A percentile compares a stretch with the other conserved stretches of the same genome.
Evolutionary conservation across 352 stramenopile genomes (phyloP).

Genomic region (Pythium folliculosum): DNA sequence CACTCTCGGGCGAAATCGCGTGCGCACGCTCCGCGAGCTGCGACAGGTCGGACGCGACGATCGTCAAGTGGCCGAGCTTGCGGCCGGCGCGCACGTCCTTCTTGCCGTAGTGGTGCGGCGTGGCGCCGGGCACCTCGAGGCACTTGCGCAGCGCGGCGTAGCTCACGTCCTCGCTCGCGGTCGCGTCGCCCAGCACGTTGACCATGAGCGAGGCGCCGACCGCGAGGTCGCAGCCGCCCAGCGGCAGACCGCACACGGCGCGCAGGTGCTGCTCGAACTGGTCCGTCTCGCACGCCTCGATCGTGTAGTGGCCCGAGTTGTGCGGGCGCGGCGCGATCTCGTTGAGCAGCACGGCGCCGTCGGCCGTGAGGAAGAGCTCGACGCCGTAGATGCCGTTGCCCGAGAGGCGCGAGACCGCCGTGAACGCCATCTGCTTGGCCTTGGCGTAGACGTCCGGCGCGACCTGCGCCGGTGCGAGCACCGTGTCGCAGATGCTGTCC

Average conservation of each 20-base stretch:
- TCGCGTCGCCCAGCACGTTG: slow-evolving; percentile 83
- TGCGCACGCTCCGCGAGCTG: slow-evolving; percentile 80
- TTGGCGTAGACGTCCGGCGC: slow-evolving; percentile 35
- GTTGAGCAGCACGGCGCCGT: slow-evolving; percentile 92
- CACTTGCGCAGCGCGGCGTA: slow-evolving; percentile 64
- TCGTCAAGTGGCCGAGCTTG: slow-evolving; percentile 98
- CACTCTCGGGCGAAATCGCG: slow-evolving; percentile 48
- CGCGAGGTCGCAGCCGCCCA: slow-evolving; percentile 91
- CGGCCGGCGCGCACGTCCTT: slow-evolving; percentile 81
- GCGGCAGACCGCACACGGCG: slow-evolving; percentile 92
- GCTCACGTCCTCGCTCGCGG: slow-evolving; percentile 81
- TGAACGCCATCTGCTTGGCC: slow-evolving; percentile 60
- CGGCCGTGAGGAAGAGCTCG: slow-evolving; percentile 95
- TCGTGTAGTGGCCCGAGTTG: slow-evolving; percentile 99
- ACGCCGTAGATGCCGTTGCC: slow-evolving; percentile 95
- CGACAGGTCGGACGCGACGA: slow-evolving; percentile 87
- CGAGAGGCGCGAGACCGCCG: slow-evolving; percentile 76
- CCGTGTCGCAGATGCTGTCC: slow-evolving; percentile 97
- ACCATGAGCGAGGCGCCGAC: slow-evolving; percentile 92
- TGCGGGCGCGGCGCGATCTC: slow-evolving; percentile 97
- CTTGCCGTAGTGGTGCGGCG: slow-evolving; percentile 98
- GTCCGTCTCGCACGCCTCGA: slow-evolving; percentile 96
- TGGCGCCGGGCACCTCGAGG: slow-evolving; percentile 78
- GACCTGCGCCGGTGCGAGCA: slow-evolving; percentile 91
- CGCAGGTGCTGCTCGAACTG: slow-evolving; percentile 99